phyloP scores from a whole-genome alignment of 2,329 filamentous ascomycete genomes.

The Fonsecaea pedrosoi region DNA sequence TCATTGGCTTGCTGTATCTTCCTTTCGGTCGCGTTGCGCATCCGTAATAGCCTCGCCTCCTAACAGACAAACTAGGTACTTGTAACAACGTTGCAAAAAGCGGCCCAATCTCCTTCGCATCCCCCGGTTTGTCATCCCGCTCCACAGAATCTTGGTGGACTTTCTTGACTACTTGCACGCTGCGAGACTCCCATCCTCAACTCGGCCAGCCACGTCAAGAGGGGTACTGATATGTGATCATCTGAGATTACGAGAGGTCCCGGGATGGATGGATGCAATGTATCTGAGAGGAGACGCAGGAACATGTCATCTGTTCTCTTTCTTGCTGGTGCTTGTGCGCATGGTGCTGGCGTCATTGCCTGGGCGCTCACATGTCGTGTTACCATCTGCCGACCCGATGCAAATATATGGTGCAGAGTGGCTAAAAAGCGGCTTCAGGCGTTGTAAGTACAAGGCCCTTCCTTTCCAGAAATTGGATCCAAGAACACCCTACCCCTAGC shows the following conservation, averaged over 20 bases:
- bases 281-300: neutral
- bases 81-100: neutral
- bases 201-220: conserved; percentile 1
- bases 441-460: neutral
- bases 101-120: conserved; percentile 5
- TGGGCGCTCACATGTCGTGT: neutral
- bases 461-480: neutral
- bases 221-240: neutral
- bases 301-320: neutral
- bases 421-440: neutral
- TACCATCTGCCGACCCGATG: neutral
- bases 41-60: conserved; percentile 14
- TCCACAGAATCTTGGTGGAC: neutral
- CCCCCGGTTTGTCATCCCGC: neutral
- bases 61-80: neutral
- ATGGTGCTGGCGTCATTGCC: neutral
- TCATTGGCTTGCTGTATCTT: neutral
- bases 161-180: neutral
- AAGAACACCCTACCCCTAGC: neutral
- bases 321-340: neutral
- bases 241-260: neutral
- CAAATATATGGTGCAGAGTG: neutral
- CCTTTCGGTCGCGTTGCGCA: conserved; percentile 1
- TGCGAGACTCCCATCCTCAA: neutral
- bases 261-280: neutral